Conservation (phyloP, 2,329 filamentous ascomycete species). For the Neofusicoccum umdonicola region DNA sequence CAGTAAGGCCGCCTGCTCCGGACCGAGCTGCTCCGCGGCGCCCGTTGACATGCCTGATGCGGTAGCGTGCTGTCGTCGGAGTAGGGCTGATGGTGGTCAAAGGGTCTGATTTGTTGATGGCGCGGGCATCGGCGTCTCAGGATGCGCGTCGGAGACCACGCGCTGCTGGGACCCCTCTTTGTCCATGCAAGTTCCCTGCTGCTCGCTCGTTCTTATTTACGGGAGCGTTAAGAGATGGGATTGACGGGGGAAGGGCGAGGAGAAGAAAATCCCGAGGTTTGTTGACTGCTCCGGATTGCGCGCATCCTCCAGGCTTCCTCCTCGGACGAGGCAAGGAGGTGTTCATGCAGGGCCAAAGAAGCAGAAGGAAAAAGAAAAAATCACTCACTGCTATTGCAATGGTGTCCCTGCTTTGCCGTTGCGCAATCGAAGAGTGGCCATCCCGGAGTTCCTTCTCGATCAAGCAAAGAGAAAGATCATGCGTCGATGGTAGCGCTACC, state of each 20-base stretch:
- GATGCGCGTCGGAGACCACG: neutral
- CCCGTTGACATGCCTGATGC: too few species aligned
- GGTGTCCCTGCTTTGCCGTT: too few species aligned
- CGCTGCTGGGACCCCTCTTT: neutral
- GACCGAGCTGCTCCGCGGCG: neutral
- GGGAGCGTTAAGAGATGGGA: neutral
- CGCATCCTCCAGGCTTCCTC: neutral
- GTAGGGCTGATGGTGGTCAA: too few species aligned
- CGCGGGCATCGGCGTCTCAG: neutral
- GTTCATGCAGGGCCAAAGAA: neutral
- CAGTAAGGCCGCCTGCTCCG: neutral
- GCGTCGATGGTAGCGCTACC: too few species aligned
- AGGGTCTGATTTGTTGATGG: too few species aligned
- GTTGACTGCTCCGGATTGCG: neutral
- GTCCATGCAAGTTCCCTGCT: neutral
- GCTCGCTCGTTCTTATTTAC: neutral
- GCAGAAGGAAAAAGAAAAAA: neutral
- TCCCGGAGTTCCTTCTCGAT: neutral
- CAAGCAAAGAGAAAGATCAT: neutral
- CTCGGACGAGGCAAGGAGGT: neutral
- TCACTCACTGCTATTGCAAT: too few species aligned
- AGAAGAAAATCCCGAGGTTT: neutral
- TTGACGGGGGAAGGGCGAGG: neutral
- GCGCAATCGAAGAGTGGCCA: neutral
- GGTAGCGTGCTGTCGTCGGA: too few species aligned